phyloP scores from a whole-genome alignment of 75 land plant species.

The Pinus taeda region DNA sequence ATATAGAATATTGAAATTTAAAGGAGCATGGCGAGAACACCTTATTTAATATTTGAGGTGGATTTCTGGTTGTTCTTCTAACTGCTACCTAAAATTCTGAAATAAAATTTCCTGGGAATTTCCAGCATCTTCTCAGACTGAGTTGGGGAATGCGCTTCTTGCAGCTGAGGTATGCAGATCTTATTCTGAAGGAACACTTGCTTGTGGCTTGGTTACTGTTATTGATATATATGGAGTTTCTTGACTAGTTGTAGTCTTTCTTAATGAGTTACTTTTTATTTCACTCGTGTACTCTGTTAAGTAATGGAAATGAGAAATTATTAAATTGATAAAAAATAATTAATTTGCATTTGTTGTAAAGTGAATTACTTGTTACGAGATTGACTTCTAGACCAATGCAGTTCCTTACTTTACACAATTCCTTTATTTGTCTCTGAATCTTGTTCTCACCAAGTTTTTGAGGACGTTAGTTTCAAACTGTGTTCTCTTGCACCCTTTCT shows the following conservation, averaged over 20 bases:
- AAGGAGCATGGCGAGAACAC: background rate
- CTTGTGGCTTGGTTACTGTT: background rate
- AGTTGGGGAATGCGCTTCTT: constrained; percentile 38
- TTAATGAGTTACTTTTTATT: background rate
- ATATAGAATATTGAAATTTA: background rate
- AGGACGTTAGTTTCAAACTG: too few relatives aligned
- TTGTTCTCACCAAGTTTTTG: background rate
- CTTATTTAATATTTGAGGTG: constrained; percentile 51
- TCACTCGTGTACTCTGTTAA: background rate
- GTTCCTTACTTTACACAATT: background rate
- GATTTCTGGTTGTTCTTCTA: background rate
- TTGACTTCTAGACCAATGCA: background rate
- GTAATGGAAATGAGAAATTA: background rate
- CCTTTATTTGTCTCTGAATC: background rate
- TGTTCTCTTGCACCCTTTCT: too few relatives aligned
- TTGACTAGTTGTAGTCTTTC: background rate
- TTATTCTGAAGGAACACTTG: background rate
- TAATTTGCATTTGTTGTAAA: background rate
- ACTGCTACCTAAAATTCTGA: background rate
- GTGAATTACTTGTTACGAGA: background rate
- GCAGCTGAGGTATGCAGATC: constrained; percentile 37
- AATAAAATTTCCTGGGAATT: background rate
- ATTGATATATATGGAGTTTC: background rate
- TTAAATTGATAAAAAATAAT: background rate
- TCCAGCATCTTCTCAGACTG: constrained; percentile 33